phyloP scores from a whole-genome alignment of 805 yeast genomes.

The Yamadazyma sp. region DNA sequence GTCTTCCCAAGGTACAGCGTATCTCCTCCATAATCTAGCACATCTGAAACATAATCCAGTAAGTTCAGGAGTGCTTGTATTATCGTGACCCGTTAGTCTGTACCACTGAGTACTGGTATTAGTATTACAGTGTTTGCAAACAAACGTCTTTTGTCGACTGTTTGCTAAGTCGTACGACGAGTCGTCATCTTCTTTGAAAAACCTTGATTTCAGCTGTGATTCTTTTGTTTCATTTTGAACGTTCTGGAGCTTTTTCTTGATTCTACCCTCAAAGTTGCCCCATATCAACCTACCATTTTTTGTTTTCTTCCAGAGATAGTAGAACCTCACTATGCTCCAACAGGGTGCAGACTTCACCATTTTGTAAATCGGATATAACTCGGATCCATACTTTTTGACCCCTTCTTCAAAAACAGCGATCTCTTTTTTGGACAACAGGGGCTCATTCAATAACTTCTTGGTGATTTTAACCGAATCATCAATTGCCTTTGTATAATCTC shows the following conservation, averaged over 20 bases:
- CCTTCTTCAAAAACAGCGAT: constrained; percentile 69
- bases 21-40: constrained; percentile 88
- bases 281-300: constrained; percentile 71
- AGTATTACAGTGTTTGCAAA: constrained; percentile 74
- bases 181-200: constrained; percentile 69
- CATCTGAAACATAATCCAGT: constrained; percentile 80
- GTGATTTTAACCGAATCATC: constrained; percentile 47
- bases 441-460: constrained; percentile 66
- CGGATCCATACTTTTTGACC: constrained; percentile 71
- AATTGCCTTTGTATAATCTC: constrained; percentile 52
- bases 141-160: constrained; percentile 43
- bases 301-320: constrained; percentile 91
- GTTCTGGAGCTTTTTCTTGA: constrained; percentile 54
- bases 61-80: constrained; percentile 20
- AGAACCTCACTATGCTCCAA: constrained; percentile 80
- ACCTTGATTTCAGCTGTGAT: constrained; percentile 15
- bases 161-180: constrained; percentile 64
- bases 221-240: constrained; percentile 21
- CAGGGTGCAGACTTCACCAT: constrained; percentile 72
- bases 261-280: constrained; percentile 77
- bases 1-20: constrained; percentile 83
- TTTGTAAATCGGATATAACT: constrained; percentile 68
- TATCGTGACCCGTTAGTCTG: constrained; percentile 59
- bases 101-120: constrained; percentile 61
- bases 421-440: constrained; percentile 69